phyloP scores from a whole-genome alignment of 1,284 basidiomycete species.

The Naganishia cerealis region DNA sequence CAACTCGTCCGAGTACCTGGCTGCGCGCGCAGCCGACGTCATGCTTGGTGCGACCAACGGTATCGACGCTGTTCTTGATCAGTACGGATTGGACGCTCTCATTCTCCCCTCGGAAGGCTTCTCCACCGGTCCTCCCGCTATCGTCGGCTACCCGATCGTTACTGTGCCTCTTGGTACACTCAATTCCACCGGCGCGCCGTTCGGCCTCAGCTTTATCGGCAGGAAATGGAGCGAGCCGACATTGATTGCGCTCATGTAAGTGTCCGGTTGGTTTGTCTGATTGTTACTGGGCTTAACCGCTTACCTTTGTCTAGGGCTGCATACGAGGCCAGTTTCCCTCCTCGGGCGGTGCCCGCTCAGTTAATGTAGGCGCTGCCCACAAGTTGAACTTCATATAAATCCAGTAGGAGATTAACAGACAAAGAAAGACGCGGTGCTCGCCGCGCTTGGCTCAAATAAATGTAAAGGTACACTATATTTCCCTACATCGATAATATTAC shows the following conservation, averaged over 20 bases:
- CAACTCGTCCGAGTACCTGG: constrained; percentile 27
- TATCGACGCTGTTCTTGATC: constrained; percentile 36
- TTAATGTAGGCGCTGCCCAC: not conserved
- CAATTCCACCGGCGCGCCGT: constrained; percentile 34
- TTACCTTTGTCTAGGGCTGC: constrained; percentile 1
- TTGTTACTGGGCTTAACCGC: not conserved
- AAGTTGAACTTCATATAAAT: not conserved
- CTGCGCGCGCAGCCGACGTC: constrained; percentile 31
- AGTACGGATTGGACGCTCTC: constrained; percentile 36
- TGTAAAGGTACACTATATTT: not conserved
- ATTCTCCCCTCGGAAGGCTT: constrained; percentile 34
- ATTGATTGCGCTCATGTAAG: constrained; percentile 36
- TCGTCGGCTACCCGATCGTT: constrained; percentile 37
- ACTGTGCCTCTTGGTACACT: constrained; percentile 39
- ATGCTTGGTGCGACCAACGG: constrained; percentile 34
- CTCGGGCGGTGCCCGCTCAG: constrained; percentile 13
- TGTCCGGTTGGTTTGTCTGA: constrained; percentile 16
- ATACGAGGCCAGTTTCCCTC: constrained; percentile 19
- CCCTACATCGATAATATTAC: not conserved
- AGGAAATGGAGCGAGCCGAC: constrained; percentile 37
- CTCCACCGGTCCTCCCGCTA: constrained; percentile 31
- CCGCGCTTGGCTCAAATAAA: not conserved
- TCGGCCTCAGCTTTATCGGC: constrained; percentile 38
- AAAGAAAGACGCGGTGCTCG: not conserved
- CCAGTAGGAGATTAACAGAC: not conserved